phyloP scores from a whole-genome alignment of 1,284 basidiomycete genomes.

The Cutaneotrichosporon spelunceum region DNA sequence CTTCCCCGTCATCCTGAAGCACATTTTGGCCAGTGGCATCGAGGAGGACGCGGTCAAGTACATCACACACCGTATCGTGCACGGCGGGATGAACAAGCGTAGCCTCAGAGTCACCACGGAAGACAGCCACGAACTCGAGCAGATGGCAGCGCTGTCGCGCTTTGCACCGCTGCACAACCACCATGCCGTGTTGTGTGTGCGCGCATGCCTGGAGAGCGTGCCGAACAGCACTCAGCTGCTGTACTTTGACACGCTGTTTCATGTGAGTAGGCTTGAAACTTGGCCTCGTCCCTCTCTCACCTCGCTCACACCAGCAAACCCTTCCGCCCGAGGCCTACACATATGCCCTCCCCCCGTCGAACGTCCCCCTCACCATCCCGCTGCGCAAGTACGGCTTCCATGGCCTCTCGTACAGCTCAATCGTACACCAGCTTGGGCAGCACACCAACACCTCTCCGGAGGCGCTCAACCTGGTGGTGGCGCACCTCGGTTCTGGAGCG shows the following conservation, averaged over 20 bases:
- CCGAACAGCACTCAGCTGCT: constrained; percentile 56
- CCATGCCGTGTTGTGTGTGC: constrained; percentile 54
- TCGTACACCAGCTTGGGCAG: constrained; percentile 49
- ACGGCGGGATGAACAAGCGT: constrained; percentile 69
- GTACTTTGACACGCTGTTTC: constrained; percentile 79
- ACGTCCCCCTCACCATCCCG: constrained; percentile 59
- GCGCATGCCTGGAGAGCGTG: constrained; percentile 60
- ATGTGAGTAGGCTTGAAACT: constrained; percentile 55
- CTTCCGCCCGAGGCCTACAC: constrained; percentile 69
- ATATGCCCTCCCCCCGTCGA: constrained; percentile 67
- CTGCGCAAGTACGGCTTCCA: constrained; percentile 86
- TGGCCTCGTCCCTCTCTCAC: too few relatives aligned
- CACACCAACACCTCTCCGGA: constrained; percentile 58
- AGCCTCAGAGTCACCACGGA: constrained; percentile 63
- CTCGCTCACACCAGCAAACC: constrained; percentile 51
- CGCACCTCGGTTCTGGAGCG: constrained; percentile 81
- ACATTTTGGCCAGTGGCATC: constrained; percentile 35
- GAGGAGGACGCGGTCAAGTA: constrained; percentile 47
- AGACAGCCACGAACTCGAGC: constrained; percentile 58
- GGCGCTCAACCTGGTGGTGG: constrained; percentile 65
- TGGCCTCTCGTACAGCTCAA: constrained; percentile 56
- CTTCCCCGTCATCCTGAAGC: constrained; percentile 43
- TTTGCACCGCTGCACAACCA: constrained; percentile 72
- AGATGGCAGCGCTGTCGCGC: constrained; percentile 70
- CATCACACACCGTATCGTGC: constrained; percentile 58